Conservation (phyloP, 2,329 filamentous ascomycete genomes). For the Didymella pomorum region DNA sequence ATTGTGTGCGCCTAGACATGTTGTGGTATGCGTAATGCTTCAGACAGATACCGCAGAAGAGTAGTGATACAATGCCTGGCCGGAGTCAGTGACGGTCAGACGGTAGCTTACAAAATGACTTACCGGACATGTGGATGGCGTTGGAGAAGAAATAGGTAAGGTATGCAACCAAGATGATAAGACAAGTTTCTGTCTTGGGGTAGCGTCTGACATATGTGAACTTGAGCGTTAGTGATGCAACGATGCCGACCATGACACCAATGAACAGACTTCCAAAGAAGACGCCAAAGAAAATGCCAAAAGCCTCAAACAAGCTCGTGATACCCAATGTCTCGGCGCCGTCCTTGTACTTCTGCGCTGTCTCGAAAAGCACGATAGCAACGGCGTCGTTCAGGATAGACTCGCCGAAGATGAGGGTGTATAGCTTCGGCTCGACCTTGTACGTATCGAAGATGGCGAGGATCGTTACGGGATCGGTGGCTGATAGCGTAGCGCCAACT, state of each 20-base stretch:
- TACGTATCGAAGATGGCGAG: slow-evolving; percentile 99
- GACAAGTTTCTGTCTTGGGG: slow-evolving; percentile 95
- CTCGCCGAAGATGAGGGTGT: slow-evolving; percentile 98
- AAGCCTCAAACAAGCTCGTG: slow-evolving; percentile 85
- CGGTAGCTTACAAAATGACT: slow-evolving; percentile 42
- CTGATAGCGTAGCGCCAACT: slow-evolving; percentile 93
- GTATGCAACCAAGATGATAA: slow-evolving; percentile 93
- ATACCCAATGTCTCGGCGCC: slow-evolving; percentile 74
- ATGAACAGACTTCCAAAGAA: slow-evolving; percentile 96
- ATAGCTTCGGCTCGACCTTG: slow-evolving; percentile 98
- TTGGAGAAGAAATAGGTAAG: slow-evolving; percentile 98
- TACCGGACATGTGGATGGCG: slow-evolving; percentile 93
- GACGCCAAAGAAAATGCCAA: slow-evolving; percentile 92
- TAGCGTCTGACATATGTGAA: slow-evolving; percentile 92
- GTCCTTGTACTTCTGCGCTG: slow-evolving; percentile 88
- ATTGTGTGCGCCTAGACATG: slow-evolving; percentile 96
- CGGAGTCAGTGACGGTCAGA: slow-evolving; percentile 19
- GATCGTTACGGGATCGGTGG: slow-evolving; percentile 97
- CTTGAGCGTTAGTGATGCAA: slow-evolving; percentile 87
- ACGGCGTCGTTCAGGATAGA: slow-evolving; percentile 98
- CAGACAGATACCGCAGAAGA: slow-evolving; percentile 97
- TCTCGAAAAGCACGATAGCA: slow-evolving; percentile 98
- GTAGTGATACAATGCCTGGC: slow-evolving; percentile 88
- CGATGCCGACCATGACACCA: slow-evolving; percentile 85
- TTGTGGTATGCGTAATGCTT: slow-evolving; percentile 99